These are phyloP conservation scores for Byssochlamys sp. DNA, from an alignment of 2,329 filamentous ascomycete genomes.

Conservation along the genomic window DNA sequence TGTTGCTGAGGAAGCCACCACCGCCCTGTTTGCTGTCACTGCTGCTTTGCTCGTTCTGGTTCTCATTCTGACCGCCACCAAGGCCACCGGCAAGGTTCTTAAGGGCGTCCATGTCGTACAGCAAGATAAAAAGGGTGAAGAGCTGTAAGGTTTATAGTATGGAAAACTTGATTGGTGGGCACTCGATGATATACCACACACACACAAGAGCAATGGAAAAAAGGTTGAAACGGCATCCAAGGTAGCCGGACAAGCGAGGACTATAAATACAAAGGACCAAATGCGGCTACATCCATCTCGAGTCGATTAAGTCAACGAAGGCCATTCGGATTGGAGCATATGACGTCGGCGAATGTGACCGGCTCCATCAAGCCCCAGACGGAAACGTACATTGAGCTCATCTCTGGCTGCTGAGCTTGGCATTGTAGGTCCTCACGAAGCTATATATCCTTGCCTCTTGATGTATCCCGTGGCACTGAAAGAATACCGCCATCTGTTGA, in stretches of 20 bases:
- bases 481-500: background rate
- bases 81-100: slow-evolving; percentile 42
- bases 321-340: background rate
- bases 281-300: slow-evolving; percentile 10
- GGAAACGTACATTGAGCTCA: background rate
- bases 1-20: slow-evolving; percentile 46
- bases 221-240: background rate
- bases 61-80: slow-evolving; percentile 26
- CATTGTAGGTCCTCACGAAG: too few species aligned
- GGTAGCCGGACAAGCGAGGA: background rate
- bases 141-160: background rate
- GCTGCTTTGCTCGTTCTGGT: slow-evolving; percentile 13
- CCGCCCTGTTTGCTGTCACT: slow-evolving; percentile 21
- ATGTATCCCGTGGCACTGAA: background rate
- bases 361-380: background rate
- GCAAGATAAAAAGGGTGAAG: background rate
- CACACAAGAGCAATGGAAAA: background rate
- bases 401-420: background rate
- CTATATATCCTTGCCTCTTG: background rate
- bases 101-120: slow-evolving; percentile 18
- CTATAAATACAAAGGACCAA: background rate
- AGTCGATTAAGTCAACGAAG: background rate
- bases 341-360: background rate
- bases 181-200: background rate
- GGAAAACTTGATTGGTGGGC: background rate